A percentile compares a stretch with the other conserved stretches of the same genome.
These are phyloP conservation scores for Solioccasus polychromus DNA, from an alignment of 768 basidiomycete genomes.

Conservation along the genomic window DNA sequence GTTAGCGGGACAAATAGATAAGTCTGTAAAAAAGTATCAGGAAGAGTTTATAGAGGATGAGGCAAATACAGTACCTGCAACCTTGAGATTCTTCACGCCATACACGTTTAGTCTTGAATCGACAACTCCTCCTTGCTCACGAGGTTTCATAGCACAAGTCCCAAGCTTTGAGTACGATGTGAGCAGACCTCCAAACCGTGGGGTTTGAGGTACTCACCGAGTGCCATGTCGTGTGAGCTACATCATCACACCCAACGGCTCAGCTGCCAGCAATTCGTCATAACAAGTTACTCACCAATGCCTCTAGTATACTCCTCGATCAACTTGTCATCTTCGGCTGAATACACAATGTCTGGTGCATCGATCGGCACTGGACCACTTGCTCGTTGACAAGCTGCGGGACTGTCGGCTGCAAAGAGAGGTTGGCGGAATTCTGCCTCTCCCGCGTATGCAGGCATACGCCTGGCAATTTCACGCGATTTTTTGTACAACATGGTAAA, in stretches of 20 bases:
- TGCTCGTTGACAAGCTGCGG: constrained; percentile 20
- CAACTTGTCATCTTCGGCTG: constrained; percentile 31
- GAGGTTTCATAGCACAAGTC: constrained; percentile 59
- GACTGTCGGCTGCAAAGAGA: constrained; percentile 24
- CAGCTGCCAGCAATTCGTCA: not conserved
- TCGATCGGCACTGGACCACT: constrained; percentile 21
- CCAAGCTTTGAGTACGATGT: constrained; percentile 39
- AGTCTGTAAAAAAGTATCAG: not conserved
- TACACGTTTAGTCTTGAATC: not conserved
- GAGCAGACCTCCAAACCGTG: not conserved
- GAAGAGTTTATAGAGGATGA: not conserved
- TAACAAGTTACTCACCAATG: constrained; percentile 1
- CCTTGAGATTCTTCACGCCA: not conserved
- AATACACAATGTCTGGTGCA: constrained; percentile 31
- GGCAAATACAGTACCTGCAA: not conserved
- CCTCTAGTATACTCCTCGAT: constrained; percentile 26
- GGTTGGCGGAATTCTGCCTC: constrained; percentile 16
- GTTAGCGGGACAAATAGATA: constrained; percentile 8
- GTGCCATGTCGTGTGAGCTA: constrained; percentile 11
- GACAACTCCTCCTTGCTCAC: not conserved
- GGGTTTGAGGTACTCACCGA: constrained; percentile 1
- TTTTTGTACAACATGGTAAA: constrained; percentile 55
- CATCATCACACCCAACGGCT: not conserved
- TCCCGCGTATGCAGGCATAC: constrained; percentile 38
- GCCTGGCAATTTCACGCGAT: constrained; percentile 48